Conservation (phyloP, 768 basidiomycete species). For the Russula olivacea region DNA sequence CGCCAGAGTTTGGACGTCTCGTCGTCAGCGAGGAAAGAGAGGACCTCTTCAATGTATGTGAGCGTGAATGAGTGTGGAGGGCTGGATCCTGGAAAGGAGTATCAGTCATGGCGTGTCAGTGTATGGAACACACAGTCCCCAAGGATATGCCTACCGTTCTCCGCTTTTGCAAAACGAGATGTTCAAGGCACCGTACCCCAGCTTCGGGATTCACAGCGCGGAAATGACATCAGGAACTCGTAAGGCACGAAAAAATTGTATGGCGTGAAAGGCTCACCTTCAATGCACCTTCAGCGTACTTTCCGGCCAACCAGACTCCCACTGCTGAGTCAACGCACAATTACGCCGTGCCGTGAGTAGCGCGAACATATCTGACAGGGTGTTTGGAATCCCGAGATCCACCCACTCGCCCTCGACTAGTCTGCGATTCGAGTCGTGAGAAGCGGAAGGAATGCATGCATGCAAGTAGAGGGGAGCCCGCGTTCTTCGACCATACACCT, state of each 20-base stretch:
- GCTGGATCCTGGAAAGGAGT: constrained; percentile 42
- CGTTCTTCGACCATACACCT: constrained; percentile 63
- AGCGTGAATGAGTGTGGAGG: constrained; percentile 53
- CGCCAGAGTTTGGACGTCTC: constrained; percentile 22
- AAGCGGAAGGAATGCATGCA: neutral
- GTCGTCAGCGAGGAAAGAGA: constrained; percentile 28
- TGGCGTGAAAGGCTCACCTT: constrained; percentile 45
- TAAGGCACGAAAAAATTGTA: neutral
- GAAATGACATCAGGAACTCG: neutral
- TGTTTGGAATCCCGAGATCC: constrained; percentile 59
- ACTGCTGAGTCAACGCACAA: constrained; percentile 56
- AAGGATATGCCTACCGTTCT: constrained; percentile 41
- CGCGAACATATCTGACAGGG: constrained; percentile 52
- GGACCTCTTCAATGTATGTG: constrained; percentile 12
- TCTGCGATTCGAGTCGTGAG: constrained; percentile 33
- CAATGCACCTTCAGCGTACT: constrained; percentile 63
- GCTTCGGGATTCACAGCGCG: constrained; percentile 51
- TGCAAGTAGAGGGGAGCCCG: neutral
- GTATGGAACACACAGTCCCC: neutral
- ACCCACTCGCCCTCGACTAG: constrained; percentile 60
- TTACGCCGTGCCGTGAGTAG: constrained; percentile 55
- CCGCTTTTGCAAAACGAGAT: constrained; percentile 66
- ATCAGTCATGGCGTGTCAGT: neutral
- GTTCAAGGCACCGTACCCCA: constrained; percentile 70
- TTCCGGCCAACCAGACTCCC: constrained; percentile 74